Conservation (phyloP, 2,329 filamentous ascomycete genomes). For the Exserohilum rostratum region DNA sequence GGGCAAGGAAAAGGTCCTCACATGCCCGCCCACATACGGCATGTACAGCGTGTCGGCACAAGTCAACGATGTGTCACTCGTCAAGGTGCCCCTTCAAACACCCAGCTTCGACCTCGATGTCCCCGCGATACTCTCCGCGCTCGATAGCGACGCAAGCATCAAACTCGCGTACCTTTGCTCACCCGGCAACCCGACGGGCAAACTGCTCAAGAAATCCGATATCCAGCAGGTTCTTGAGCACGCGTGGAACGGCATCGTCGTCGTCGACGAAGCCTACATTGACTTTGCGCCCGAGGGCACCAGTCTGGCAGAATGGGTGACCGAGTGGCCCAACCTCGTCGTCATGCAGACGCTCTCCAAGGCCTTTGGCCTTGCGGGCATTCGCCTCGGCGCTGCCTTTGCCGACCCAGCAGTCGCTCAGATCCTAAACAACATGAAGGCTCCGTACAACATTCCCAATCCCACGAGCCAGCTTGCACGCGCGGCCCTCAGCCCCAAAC, state of each 20-base stretch:
- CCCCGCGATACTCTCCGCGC: slow-evolving; percentile 68
- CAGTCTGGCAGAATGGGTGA: slow-evolving; percentile 88
- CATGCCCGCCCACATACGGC: slow-evolving; percentile 95
- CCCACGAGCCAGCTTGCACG: slow-evolving; percentile 83
- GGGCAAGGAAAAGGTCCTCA: slow-evolving; percentile 85
- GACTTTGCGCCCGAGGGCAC: slow-evolving; percentile 84
- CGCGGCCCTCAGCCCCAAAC: slow-evolving; percentile 70
- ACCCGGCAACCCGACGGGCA: slow-evolving; percentile 91
- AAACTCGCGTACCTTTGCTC: slow-evolving; percentile 94
- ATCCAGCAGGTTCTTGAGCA: slow-evolving; percentile 77
- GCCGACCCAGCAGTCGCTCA: slow-evolving; percentile 73
- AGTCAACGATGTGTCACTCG: slow-evolving; percentile 87
- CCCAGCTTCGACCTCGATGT: slow-evolving; percentile 75
- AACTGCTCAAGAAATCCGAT: slow-evolving; percentile 75
- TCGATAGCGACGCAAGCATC: slow-evolving; percentile 70
- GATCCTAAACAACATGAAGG: slow-evolving; percentile 90
- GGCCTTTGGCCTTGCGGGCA: slow-evolving; percentile 93
- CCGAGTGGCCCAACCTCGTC: slow-evolving; percentile 91
- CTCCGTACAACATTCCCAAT: slow-evolving; percentile 92
- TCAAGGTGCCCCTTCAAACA: slow-evolving; percentile 81
- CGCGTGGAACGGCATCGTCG: slow-evolving; percentile 93
- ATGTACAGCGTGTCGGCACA: slow-evolving; percentile 97
- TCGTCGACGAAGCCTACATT: slow-evolving; percentile 95
- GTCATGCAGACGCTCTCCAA: slow-evolving; percentile 99
- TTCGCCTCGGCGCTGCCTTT: slow-evolving; percentile 87